Evolutionary conservation across 768 basidiomycete genomes (phyloP).

Genomic region (Termitomyces heimii): DNA sequence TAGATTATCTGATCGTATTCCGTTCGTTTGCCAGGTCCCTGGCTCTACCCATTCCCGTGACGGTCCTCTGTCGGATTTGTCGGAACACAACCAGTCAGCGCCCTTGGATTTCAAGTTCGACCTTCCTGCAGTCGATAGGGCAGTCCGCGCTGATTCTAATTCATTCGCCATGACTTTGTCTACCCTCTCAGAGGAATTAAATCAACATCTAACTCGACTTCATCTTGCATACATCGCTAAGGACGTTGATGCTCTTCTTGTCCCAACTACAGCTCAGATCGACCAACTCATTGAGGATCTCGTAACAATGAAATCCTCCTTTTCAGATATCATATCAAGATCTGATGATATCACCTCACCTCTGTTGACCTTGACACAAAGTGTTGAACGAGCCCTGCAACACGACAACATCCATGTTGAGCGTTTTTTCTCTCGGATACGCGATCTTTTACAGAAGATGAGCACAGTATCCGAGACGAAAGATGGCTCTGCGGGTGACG

Average conservation of each 20-base stretch:
- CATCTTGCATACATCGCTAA: conserved; percentile 49
- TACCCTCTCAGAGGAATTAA: conserved; percentile 45
- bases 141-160: conserved; percentile 66
- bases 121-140: conserved; percentile 51
- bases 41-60: conserved; percentile 10
- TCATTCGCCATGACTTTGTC: conserved; percentile 58
- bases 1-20: conserved; percentile 43
- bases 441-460: conserved; percentile 50
- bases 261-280: conserved; percentile 30
- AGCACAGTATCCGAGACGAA: conserved; percentile 37
- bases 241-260: conserved; percentile 40
- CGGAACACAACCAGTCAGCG: conserved; percentile 15
- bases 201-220: conserved; percentile 41
- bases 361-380: conserved; percentile 29
- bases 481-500: conserved; percentile 40
- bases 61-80: not conserved
- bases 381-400: conserved; percentile 29
- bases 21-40: conserved; percentile 44
- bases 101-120: conserved; percentile 48
- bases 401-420: conserved; percentile 31
- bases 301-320: conserved; percentile 26
- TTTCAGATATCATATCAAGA: conserved; percentile 21
- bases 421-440: conserved; percentile 47
- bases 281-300: conserved; percentile 34
- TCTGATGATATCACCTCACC: conserved; percentile 22